These are phyloP conservation scores for Chlorella sp. DNA, from an alignment of 139 green algal genomes.

Conservation along the genomic window DNA sequence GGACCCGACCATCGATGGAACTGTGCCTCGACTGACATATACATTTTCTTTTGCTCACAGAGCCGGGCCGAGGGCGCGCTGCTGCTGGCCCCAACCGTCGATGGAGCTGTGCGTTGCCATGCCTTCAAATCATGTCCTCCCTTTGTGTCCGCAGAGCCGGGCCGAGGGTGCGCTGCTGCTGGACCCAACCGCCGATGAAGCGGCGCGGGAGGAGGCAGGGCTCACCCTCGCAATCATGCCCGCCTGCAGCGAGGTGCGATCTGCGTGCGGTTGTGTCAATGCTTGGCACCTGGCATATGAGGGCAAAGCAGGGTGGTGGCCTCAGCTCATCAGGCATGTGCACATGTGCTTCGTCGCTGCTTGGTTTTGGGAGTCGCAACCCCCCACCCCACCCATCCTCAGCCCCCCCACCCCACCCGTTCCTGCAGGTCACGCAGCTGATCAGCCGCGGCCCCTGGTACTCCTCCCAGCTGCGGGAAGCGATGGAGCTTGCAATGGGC, in stretches of 20 bases:
- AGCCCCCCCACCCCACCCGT: background rate
- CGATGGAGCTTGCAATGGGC: slow-evolving; percentile 71
- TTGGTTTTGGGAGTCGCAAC: too few species aligned
- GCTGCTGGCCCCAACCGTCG: slow-evolving; percentile 45
- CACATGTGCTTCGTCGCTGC: too few species aligned
- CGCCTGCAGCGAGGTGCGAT: slow-evolving; percentile 48
- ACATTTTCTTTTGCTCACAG: slow-evolving; percentile 1
- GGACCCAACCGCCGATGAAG: slow-evolving; percentile 65
- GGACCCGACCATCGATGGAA: too few species aligned
- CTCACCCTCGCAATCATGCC: slow-evolving; percentile 67
- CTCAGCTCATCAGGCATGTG: too few species aligned
- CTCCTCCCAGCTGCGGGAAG: slow-evolving; percentile 42
- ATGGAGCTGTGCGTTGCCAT: slow-evolving; percentile 7
- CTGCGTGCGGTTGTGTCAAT: background rate
- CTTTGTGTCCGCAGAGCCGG: slow-evolving; percentile 29
- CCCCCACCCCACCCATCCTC: too few species aligned
- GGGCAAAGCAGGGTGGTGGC: too few species aligned
- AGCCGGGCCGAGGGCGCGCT: slow-evolving; percentile 45
- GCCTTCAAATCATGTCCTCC: background rate
- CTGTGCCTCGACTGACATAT: too few species aligned
- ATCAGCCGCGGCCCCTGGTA: slow-evolving; percentile 57
- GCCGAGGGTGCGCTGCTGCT: slow-evolving; percentile 62
- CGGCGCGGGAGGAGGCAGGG: slow-evolving; percentile 48
- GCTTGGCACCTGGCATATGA: too few species aligned
- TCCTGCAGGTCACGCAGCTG: slow-evolving; percentile 63